Conservation (phyloP, 2,329 filamentous ascomycete species). For the Verticillium isaacii region DNA sequence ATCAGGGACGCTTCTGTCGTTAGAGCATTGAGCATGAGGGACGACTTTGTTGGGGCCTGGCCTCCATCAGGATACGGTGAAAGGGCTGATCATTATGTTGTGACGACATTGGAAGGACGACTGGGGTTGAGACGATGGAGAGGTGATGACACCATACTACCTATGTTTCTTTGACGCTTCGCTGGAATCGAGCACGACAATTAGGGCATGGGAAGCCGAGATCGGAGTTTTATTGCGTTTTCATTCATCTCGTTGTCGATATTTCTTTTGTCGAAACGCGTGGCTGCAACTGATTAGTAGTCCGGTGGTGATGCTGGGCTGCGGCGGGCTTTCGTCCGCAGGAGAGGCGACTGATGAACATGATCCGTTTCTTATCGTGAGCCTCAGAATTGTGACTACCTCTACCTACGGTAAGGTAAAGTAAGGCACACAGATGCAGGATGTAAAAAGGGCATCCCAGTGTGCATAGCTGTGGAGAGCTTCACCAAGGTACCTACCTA, state of each 20-base stretch:
- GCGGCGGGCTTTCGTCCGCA: too few relatives aligned
- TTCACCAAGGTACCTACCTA: too few relatives aligned
- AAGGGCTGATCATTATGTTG: background rate
- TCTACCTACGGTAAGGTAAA: too few relatives aligned
- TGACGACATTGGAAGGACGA: background rate
- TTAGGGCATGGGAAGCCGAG: background rate
- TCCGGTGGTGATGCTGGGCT: too few relatives aligned
- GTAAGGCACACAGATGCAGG: too few relatives aligned
- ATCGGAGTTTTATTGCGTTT: background rate
- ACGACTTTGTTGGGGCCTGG: background rate
- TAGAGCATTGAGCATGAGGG: background rate
- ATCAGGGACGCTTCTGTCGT: background rate
- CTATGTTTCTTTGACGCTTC: background rate
- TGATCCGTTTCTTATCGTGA: too few relatives aligned
- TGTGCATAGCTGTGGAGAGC: too few relatives aligned
- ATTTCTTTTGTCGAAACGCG: too few relatives aligned
- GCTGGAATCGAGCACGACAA: background rate
- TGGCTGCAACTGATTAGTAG: too few relatives aligned
- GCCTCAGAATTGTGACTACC: too few relatives aligned
- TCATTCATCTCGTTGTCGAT: background rate
- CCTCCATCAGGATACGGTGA: background rate
- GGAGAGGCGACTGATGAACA: too few relatives aligned
- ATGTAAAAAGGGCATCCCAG: too few relatives aligned
- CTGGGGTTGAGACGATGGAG: background rate
- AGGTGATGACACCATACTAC: background rate